Percentiles rank a stretch among this genome's conserved stretches.
Conservation (phyloP, 1,139 yeast species). For the Debaryomyces fabryi region DNA sequence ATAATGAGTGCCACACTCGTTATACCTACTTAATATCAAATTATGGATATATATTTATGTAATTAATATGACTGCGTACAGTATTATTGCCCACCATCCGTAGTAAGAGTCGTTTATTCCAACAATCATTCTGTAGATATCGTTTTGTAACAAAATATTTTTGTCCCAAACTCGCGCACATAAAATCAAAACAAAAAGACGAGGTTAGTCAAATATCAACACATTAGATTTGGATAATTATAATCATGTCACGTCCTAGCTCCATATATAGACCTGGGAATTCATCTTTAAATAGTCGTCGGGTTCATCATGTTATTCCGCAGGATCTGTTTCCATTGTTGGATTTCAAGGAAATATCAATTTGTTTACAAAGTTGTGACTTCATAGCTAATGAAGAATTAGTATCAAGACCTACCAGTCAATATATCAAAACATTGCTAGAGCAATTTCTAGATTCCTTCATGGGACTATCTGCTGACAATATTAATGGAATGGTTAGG, state of each 20-base stretch:
- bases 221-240: background rate
- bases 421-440: conserved; percentile 60
- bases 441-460: conserved; percentile 75
- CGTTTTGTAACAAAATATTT: background rate
- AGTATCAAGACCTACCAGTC: conserved; percentile 65
- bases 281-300: conserved; percentile 17
- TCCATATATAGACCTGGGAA: conserved; percentile 28
- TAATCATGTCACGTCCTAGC: conserved; percentile 28
- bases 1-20: background rate
- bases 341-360: conserved; percentile 63
- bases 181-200: conserved; percentile 8
- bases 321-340: conserved; percentile 64
- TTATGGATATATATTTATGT: background rate
- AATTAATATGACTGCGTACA: background rate
- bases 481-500: conserved; percentile 30
- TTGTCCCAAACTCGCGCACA: conserved; percentile 1
- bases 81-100: background rate
- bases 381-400: conserved; percentile 65
- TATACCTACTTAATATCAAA: background rate
- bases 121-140: background rate
- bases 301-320: conserved; percentile 16
- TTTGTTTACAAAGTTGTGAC: conserved; percentile 65
- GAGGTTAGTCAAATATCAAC: background rate
- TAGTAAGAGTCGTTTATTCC: background rate
- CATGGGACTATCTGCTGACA: conserved; percentile 58